Conservation (phyloP, 768 basidiomycete genomes). For the Mycena galopus region DNA sequence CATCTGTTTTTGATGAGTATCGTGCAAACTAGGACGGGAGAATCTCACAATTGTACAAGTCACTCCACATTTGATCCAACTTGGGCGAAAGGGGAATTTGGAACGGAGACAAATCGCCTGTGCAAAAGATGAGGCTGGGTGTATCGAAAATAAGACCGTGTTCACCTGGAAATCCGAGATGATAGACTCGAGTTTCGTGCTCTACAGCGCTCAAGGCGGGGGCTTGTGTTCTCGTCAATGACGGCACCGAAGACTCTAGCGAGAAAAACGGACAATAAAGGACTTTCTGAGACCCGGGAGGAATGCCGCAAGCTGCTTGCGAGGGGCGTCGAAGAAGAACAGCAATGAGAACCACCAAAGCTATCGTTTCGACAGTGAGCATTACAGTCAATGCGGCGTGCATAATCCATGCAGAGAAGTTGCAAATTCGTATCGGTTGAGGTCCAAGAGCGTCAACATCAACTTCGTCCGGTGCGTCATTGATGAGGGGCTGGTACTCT, state of each 20-base stretch:
- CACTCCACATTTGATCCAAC: conserved; percentile 24
- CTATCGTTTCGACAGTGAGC: conserved; percentile 20
- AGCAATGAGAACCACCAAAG: background rate
- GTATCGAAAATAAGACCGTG: background rate
- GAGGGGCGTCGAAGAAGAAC: background rate
- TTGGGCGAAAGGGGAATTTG: conserved; percentile 15
- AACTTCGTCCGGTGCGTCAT: background rate
- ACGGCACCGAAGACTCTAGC: background rate
- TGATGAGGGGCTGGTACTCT: conserved; percentile 10
- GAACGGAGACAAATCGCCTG: conserved; percentile 30
- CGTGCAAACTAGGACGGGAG: no score
- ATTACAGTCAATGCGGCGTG: background rate
- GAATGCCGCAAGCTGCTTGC: conserved; percentile 1
- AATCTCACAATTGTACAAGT: conserved; percentile 23
- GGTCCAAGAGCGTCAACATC: background rate
- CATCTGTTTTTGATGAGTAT: no score
- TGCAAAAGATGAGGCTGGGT: background rate
- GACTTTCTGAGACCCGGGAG: background rate
- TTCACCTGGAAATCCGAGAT: conserved; percentile 19
- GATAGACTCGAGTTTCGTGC: conserved; percentile 23
- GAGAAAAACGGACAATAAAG: conserved; percentile 15
- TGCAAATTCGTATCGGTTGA: background rate
- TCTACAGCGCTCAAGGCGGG: conserved; percentile 27
- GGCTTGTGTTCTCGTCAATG: conserved; percentile 5
- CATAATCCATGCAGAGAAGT: background rate